Evolutionary conservation across 2,329 filamentous ascomycete genomes (phyloP), one percentile per base, ranked within the genome.

Genomic region (Fusarium sp.): DNA sequence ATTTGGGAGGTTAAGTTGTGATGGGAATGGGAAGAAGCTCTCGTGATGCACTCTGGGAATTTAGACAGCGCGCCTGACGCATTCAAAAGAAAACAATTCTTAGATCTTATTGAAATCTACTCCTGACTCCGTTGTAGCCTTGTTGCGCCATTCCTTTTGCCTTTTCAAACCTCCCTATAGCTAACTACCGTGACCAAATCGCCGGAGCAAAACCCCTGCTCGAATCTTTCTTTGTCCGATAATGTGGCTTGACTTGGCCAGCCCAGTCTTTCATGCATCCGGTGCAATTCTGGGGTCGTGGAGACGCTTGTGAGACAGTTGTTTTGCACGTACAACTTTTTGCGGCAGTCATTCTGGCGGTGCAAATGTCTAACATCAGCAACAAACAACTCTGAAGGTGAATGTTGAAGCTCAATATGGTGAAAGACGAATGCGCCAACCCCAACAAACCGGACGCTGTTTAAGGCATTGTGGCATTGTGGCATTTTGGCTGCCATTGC

Each of bases 71-170:
- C 70, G 64, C 54, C 72, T 74, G 66, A 72, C 69, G 67, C 72
- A 75, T 76, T 75, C 65, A 76, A 78, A 76, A 58, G 58, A 40
- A 73, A 58, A 68, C 59, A 64, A 66, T 71, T 71, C 62, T 67
- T 78, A 78, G 77, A 78, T 77, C 66, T 77, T 72, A 73, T 73
- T 76, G 60, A 75, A 68, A 72, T 72, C 63, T 74, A 74, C 58
- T 50, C 56, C 60, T 58, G 67, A 72, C 62, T 71, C 60, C 59
- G 36, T 65, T 59, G 56, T 58, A 63, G 50, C 53, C 54, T 38
- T 58, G 14, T 57, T 68, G 45, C 60, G 67, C 67, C 63, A 28
- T 68, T 46, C n/a, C 53, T 26, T 10, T 50, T 40, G 60, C 50
- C 46, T 42, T 40, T 53, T 50, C 28, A 56, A 50, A 36, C 13